phyloP scores from a whole-genome alignment of 331 rosid genomes.

The Erythrophleum ivorense region DNA sequence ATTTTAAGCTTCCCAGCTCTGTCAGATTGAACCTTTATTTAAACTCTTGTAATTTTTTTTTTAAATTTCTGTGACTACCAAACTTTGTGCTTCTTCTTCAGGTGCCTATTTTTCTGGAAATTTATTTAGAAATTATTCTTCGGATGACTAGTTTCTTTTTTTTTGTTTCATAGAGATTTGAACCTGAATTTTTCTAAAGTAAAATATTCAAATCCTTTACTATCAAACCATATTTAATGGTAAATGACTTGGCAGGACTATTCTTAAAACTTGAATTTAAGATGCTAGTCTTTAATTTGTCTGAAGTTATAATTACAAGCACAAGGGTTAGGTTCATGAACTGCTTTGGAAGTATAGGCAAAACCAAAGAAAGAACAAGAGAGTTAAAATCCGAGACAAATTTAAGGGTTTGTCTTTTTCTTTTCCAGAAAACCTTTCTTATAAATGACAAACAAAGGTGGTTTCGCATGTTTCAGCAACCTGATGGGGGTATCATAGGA shows the following conservation, averaged over 20 bases:
- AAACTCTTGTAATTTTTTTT: not conserved
- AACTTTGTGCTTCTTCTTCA: not conserved
- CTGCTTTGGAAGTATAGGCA: not conserved
- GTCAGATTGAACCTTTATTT: not conserved
- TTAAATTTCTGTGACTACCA: no score
- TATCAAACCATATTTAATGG: no score
- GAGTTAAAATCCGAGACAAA: not conserved
- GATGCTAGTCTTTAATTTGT: no score
- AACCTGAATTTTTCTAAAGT: not conserved
- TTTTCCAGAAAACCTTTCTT: not conserved
- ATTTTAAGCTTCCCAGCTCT: not conserved
- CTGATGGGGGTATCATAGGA: not conserved
- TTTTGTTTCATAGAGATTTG: not conserved
- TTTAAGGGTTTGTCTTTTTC: not conserved
- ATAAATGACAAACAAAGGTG: not conserved
- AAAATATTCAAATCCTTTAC: not conserved
- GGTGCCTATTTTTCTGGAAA: not conserved
- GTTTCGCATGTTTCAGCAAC: constrained; percentile 2
- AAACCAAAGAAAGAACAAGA: not conserved
- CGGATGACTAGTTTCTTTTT: not conserved
- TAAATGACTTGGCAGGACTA: not conserved
- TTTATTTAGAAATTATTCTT: not conserved
- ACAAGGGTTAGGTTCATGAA: not conserved
- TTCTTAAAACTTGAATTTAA: not conserved
- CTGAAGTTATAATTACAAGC: not conserved